These are phyloP conservation scores for Rhodamnia argentea DNA, from an alignment of 345 rosid species.

Conservation along the genomic window DNA sequence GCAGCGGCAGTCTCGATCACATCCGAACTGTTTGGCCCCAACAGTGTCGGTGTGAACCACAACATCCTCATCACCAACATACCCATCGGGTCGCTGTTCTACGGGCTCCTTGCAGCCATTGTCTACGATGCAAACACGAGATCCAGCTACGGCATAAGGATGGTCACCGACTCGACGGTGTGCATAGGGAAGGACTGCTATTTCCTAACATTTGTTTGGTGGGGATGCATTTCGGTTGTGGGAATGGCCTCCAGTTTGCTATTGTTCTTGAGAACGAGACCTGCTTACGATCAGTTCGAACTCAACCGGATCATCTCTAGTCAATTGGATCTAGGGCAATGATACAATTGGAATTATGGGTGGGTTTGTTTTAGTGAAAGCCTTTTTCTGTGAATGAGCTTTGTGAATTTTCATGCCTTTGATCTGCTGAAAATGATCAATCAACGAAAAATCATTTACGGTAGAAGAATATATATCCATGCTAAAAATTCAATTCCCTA, in stretches of 20 bases:
- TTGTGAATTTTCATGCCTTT: too few species aligned
- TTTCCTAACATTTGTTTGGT: constrained; percentile 59
- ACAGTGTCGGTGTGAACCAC: constrained; percentile 88
- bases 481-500: too few species aligned
- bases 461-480: too few species aligned
- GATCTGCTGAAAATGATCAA: too few species aligned
- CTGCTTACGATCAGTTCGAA: constrained; percentile 68
- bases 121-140: constrained; percentile 58
- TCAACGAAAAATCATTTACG: too few species aligned
- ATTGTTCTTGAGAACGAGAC: constrained; percentile 64
- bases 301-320: constrained; percentile 21
- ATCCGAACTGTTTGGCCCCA: constrained; percentile 88
- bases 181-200: constrained; percentile 82
- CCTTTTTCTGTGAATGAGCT: too few species aligned
- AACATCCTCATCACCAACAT: constrained; percentile 90
- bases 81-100: constrained; percentile 75
- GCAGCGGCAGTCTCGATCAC: constrained; percentile 94
- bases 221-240: constrained; percentile 73
- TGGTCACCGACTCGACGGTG: constrained; percentile 29
- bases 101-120: constrained; percentile 74
- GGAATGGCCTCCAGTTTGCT: constrained; percentile 55
- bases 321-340: constrained; percentile 3
- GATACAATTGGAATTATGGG: neutral
- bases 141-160: neutral
- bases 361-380: too few species aligned